phyloP scores from a whole-genome alignment of 208 protist species.

The Phytomonas sp. region DNA sequence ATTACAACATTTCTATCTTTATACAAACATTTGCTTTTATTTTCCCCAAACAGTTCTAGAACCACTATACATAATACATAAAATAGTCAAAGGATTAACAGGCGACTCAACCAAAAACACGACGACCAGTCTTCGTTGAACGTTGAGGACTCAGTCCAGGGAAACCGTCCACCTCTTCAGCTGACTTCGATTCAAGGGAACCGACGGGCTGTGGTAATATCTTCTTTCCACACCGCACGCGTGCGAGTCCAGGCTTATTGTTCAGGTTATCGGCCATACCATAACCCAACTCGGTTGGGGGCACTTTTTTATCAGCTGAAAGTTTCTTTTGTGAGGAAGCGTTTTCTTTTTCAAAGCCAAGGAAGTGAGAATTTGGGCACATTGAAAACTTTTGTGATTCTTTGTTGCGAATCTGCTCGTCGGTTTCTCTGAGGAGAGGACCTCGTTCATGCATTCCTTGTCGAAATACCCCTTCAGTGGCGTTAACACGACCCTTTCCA shows the following conservation, averaged over 20 bases:
- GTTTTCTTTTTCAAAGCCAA: background rate
- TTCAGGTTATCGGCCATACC: background rate
- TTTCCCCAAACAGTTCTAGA: background rate
- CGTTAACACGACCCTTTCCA: background rate
- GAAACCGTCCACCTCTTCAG: background rate
- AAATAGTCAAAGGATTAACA: background rate
- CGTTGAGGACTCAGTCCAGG: background rate
- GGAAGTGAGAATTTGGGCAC: background rate
- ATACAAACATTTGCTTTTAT: background rate
- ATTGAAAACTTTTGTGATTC: conserved; percentile 33
- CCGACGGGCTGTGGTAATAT: background rate
- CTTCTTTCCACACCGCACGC: background rate
- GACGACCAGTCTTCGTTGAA: background rate
- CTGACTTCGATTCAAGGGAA: background rate
- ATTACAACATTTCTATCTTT: background rate
- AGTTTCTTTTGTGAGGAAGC: background rate
- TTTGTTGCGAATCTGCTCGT: conserved; percentile 18
- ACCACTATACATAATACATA: background rate
- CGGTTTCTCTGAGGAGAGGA: conserved; percentile 1
- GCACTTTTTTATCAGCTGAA: background rate
- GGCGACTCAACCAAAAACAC: background rate
- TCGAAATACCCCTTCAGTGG: background rate
- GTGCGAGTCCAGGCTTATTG: background rate
- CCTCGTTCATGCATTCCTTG: background rate
- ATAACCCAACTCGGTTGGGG: background rate